Evolutionary conservation across 768 basidiomycete genomes (phyloP).

Genomic region (Pulveroboletus frians): DNA sequence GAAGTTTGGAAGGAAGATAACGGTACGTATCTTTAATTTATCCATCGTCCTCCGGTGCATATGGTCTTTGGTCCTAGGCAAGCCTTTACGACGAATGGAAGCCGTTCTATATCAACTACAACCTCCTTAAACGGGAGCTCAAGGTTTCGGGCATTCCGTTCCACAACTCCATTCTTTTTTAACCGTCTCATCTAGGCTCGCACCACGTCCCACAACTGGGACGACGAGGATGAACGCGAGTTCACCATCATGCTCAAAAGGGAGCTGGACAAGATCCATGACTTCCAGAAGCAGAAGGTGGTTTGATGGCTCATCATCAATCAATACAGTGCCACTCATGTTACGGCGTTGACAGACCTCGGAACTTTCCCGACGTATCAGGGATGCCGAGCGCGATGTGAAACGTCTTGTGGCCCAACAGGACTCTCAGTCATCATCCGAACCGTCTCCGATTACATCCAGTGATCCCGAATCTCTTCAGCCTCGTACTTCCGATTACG

Average conservation of each 20-base stretch:
- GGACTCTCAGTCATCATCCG: constrained; percentile 18
- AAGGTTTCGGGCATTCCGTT: constrained; percentile 46
- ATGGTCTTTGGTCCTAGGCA: constrained; percentile 39
- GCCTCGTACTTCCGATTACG: constrained; percentile 38
- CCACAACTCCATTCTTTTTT: not conserved
- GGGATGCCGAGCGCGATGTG: constrained; percentile 77
- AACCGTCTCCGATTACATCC: constrained; percentile 20
- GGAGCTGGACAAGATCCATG: constrained; percentile 91
- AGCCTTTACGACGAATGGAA: constrained; percentile 89
- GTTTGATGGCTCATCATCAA: not conserved
- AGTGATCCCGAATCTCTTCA: constrained; percentile 57
- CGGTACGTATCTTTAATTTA: constrained; percentile 34
- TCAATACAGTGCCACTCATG: constrained; percentile 1
- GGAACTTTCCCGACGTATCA: constrained; percentile 78
- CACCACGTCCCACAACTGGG: constrained; percentile 62
- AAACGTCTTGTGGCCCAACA: constrained; percentile 69
- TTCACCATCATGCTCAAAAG: constrained; percentile 75
- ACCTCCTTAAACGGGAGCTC: constrained; percentile 81
- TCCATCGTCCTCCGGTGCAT: not conserved
- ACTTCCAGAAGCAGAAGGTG: constrained; percentile 89
- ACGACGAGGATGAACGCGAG: constrained; percentile 69
- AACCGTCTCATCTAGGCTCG: constrained; percentile 33
- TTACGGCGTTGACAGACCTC: constrained; percentile 46
- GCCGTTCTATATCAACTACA: constrained; percentile 87
- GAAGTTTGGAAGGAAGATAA: constrained; percentile 83